Evolutionary conservation across 1,284 basidiomycete species (phyloP).

Genomic region (Pyrrhoderma lamaoense): DNA sequence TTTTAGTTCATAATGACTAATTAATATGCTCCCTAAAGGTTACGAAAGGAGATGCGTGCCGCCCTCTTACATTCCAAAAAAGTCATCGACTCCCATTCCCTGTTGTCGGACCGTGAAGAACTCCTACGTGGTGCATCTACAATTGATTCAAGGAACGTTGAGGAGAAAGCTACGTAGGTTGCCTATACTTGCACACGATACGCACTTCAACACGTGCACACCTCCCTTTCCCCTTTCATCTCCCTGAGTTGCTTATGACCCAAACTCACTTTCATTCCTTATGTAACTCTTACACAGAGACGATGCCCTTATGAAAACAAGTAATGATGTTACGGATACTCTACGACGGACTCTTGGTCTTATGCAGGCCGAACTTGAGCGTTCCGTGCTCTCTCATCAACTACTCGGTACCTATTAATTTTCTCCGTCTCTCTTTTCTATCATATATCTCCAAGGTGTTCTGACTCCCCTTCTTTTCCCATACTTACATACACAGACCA

Average conservation of each 20-base stretch:
- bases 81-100: constrained; percentile 51
- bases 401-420: constrained; percentile 59
- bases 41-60: constrained; percentile 53
- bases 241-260: too few species aligned
- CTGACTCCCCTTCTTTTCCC: too few species aligned
- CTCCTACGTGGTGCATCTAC: constrained; percentile 45
- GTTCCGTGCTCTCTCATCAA: constrained; percentile 78
- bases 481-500: too few species aligned
- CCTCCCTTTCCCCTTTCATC: constrained; percentile 1
- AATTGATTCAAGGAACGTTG: constrained; percentile 37
- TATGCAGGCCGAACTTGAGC: constrained; percentile 88
- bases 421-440: neutral
- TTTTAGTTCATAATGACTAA: neutral
- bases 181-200: neutral
- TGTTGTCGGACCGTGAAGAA: constrained; percentile 52
- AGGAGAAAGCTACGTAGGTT: constrained; percentile 53
- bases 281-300: constrained; percentile 44
- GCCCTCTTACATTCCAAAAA: constrained; percentile 67
- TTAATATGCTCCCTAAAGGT: constrained; percentile 30
- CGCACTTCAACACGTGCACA: neutral
- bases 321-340: constrained; percentile 80
- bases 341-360: constrained; percentile 75
- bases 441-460: neutral
- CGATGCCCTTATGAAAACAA: constrained; percentile 82
- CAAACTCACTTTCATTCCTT: neutral